Percentiles rank a stretch among this genome's conserved stretches.
Conservation (phyloP, 2,329 filamentous ascomycete genomes). For the Alternaria tenuissima region DNA sequence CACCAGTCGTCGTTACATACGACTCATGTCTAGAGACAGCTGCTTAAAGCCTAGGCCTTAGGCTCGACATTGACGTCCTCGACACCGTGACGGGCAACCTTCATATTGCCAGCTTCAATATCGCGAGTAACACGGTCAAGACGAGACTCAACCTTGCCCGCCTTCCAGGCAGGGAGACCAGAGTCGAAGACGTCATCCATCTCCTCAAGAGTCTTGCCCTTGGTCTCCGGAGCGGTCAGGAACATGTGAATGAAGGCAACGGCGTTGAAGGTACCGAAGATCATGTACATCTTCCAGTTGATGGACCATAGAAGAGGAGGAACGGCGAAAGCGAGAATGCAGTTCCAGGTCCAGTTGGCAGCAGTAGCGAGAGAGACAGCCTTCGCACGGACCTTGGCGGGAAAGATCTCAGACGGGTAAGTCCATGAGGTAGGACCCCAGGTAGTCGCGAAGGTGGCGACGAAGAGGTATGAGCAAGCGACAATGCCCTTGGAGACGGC, state of each 20-base stretch:
- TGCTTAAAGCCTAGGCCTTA: constrained; percentile 29
- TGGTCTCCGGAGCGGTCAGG: constrained; percentile 51
- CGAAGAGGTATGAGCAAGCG: constrained; percentile 56
- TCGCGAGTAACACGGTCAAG: constrained; percentile 47
- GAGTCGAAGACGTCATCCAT: constrained; percentile 53
- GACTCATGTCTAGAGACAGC: not conserved
- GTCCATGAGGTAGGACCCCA: constrained; percentile 51
- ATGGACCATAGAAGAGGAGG: constrained; percentile 53
- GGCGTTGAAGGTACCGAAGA: constrained; percentile 52
- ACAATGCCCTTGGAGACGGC: constrained; percentile 64
- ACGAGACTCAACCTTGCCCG: constrained; percentile 37
- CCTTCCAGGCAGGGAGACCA: constrained; percentile 48
- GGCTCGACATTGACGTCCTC: constrained; percentile 29
- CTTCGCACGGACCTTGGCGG: constrained; percentile 52
- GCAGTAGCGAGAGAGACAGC: constrained; percentile 52
- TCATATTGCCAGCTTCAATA: constrained; percentile 49
- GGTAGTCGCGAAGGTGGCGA: constrained; percentile 55
- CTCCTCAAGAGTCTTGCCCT: constrained; percentile 52
- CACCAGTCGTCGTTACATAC: not conserved
- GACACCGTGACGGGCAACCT: constrained; percentile 27
- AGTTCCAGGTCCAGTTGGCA: constrained; percentile 52
- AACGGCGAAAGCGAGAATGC: constrained; percentile 52
- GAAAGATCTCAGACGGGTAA: constrained; percentile 52
- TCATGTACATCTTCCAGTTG: constrained; percentile 55
- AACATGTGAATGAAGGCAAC: constrained; percentile 52